Evolutionary conservation across 306 rosid genomes (phyloP), one percentile per base, ranked within the genome.

Genomic region (Cucumis melo): DNA sequence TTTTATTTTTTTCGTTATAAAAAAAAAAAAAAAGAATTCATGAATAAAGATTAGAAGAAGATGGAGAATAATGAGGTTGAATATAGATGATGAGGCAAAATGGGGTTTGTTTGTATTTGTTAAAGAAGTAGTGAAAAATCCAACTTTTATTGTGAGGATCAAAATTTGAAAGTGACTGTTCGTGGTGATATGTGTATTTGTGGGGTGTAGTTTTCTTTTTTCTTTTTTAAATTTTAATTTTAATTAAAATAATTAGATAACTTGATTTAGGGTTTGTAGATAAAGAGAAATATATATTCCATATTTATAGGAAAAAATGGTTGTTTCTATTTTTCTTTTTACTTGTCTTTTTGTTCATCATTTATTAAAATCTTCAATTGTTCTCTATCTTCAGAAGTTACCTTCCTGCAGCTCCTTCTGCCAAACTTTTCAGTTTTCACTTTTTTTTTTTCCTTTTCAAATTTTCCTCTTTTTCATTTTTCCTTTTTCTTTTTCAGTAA

Each of bases 321-420:
- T 27, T 27, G 29, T 27, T 27, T 27, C 29, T 27, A 8, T 48
- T 50, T 27, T 23, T 70, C 75, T 70, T 53, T 50, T 53, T 27
- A 8, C 29, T 10, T 72, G 44, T 73, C 76, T 21, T 71, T 9
- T 46, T 63, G 12, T 6, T 68, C 74, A 5, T 68, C 74, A 42
- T 42, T 68, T 68, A 68, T 39, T 61, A 62, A 34, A 63, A 32
- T 34, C 68, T 32, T 32, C 67, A 61, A 66, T 66, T 66, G 73
- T 39, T 66, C 73, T 66, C 73, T 66, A 66, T 39, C 29, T 39
- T 39, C 73, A 66, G 73, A 66, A 66, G 73, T 66, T 66, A 66
- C 54, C 73, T 41, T 41, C 73, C 50, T 20, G 27, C n/a, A n/a
- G n/a, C 51, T 66, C 34, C 51, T 64, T 38, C 72, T 64, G 72